These are phyloP conservation scores for Lipomyces kockii DNA, from an alignment of 805 yeast species.

Conservation along the genomic window DNA sequence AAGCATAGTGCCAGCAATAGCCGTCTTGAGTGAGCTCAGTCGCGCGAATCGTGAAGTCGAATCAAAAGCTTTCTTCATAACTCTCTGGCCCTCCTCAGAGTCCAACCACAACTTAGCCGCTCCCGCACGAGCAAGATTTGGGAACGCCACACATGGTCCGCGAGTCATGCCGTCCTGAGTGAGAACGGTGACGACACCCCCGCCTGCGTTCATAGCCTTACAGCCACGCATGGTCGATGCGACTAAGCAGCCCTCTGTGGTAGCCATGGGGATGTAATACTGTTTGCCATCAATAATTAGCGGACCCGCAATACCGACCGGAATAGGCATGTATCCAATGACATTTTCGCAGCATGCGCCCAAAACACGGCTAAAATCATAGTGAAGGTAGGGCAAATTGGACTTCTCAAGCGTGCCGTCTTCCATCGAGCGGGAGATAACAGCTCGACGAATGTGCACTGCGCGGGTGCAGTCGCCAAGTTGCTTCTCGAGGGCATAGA, in stretches of 20 bases:
- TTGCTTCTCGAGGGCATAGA: constrained; percentile 93
- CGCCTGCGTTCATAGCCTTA: constrained; percentile 96
- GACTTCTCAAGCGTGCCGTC: constrained; percentile 77
- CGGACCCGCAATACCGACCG: constrained; percentile 98
- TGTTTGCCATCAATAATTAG: constrained; percentile 85
- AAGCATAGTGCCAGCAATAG: constrained; percentile 88
- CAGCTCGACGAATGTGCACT: constrained; percentile 87
- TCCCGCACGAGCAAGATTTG: constrained; percentile 83
- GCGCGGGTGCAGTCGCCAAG: constrained; percentile 89
- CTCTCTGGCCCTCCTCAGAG: constrained; percentile 87
- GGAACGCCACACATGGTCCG: constrained; percentile 96
- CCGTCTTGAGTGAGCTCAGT: constrained; percentile 86
- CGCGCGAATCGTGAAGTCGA: constrained; percentile 98
- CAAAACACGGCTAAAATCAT: constrained; percentile 93
- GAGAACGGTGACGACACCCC: constrained; percentile 90
- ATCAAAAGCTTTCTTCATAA: constrained; percentile 85
- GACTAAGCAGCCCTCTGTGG: constrained; percentile 98
- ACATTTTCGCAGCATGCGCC: constrained; percentile 99
- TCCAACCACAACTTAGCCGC: constrained; percentile 95
- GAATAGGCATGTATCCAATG: constrained; percentile 93
- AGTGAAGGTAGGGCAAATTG: constrained; percentile 76
- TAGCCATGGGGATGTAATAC: constrained; percentile 96
- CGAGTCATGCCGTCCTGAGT: constrained; percentile 99
- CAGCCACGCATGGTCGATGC: constrained; percentile 99
- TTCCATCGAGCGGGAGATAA: constrained; percentile 81